Evolutionary conservation across 306 rosid species (phyloP).

Genomic region (Quercus wislizeni): DNA sequence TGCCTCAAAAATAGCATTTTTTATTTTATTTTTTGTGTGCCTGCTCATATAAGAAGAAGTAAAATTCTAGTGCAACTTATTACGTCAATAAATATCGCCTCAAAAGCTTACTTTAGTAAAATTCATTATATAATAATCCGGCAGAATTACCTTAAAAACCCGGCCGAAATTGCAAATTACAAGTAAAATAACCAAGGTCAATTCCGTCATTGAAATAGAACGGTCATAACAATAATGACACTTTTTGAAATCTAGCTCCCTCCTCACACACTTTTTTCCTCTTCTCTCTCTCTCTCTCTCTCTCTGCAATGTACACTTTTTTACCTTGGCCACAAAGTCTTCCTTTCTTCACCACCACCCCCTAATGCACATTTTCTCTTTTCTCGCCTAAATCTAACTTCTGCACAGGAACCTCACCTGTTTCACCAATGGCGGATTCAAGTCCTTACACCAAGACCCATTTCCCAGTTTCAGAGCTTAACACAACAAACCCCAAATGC

Average conservation of each 20-base stretch:
- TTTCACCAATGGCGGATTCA: conserved; percentile 59
- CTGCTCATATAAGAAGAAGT: too few relatives aligned
- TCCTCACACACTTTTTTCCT: background rate
- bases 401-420: background rate
- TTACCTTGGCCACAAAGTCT: conserved; percentile 50
- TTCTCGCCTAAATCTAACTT: conserved; percentile 24
- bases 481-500: conserved; percentile 29
- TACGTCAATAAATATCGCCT: too few relatives aligned
- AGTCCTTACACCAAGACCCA: conserved; percentile 46
- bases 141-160: too few relatives aligned
- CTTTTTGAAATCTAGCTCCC: conserved; percentile 17
- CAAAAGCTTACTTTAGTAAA: too few relatives aligned
- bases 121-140: too few relatives aligned
- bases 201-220: background rate
- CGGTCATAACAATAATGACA: conserved; percentile 27
- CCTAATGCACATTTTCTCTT: too few relatives aligned
- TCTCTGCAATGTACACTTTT: background rate
- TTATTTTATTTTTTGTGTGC: too few relatives aligned
- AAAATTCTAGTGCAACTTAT: too few relatives aligned
- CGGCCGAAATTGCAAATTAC: too few relatives aligned
- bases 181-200: background rate
- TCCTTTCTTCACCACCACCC: conserved; percentile 38
- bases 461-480: conserved; percentile 31
- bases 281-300: background rate
- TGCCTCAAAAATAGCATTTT: accelerated